Base-by-base conservation (phyloP, 768 basidiomycete species). In the Tulasnella sp. region DNA sequence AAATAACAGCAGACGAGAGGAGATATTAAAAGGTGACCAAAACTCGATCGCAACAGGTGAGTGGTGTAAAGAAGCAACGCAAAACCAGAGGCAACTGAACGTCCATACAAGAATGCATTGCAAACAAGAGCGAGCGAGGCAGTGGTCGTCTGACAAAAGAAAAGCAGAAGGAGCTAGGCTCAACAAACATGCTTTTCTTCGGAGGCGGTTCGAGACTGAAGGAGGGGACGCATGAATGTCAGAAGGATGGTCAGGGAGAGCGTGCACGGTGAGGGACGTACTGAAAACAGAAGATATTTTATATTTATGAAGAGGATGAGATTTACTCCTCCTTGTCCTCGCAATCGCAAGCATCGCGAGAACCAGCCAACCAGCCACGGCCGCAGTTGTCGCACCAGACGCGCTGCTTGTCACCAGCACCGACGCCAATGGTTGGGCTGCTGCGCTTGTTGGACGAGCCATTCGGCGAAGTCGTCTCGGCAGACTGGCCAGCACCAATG, bases 311-410 rank as follows among this genome's bases (percentile, higher is more conserved):
- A 31, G 14, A 34, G 31, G 69, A 34, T 34, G 16, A 22, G n/a
- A n/a, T 77, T 77, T 50, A 77, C 46, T 77, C 76, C 84, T 83
- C 81, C 75, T 76, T 80, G 28, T 74, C 40, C 37, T 81, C 80
- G 85, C 93, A 94, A 20, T 82, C 80, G 80, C 86, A 95, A 40
- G 89, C 87, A 75, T 85, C 84, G 82, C 86, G 86, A 58, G 88
- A 85, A 79, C 92, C 92, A 82, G 92, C 81, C 58, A 84, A 75
- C 87, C 88, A 90, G 58, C 93, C 89, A 83, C 92, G 92, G 81
- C 93, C 94, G 83, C 94, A 95, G 60, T 86, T 72, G 75, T 94
- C 91, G 81, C 94, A 95, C 93, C 94, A 93, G 18, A 86, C 85
- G 44, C 94, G 89, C 72, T 82, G 77, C 34, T 31, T 58, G 80